Evolutionary conservation across 192 early-diverging fungal genomes (phyloP).

Genomic region (Mortierella alpina): DNA sequence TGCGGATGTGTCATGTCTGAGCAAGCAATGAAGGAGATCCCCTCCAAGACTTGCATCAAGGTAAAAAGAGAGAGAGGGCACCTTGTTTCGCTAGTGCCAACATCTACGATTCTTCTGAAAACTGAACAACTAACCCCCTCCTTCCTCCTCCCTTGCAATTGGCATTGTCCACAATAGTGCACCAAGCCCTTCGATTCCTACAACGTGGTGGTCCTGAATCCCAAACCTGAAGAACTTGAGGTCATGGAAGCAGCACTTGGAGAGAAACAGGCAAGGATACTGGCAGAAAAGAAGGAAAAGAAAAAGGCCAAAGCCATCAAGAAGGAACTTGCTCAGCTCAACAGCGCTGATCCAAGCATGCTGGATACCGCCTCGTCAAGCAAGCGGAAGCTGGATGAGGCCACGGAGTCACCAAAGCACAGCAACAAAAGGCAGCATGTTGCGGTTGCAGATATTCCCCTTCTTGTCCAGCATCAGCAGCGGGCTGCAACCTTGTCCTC

Average conservation of each 20-base stretch:
- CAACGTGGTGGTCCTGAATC: constrained; percentile 79
- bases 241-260: constrained; percentile 65
- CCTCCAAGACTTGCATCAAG: constrained; percentile 69
- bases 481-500: constrained; percentile 6
- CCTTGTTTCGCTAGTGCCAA: background rate
- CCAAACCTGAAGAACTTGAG: constrained; percentile 72
- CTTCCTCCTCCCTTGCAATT: background rate
- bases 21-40: constrained; percentile 78
- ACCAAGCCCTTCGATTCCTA: constrained; percentile 63
- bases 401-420: constrained; percentile 19
- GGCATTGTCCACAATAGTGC: constrained; percentile 60
- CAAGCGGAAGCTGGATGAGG: constrained; percentile 47
- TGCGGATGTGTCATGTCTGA: constrained; percentile 88
- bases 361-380: constrained; percentile 19
- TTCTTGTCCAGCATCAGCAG: background rate
- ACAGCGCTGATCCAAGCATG: constrained; percentile 29
- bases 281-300: constrained; percentile 62
- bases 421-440: constrained; percentile 23
- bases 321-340: constrained; percentile 53
- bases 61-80: constrained; percentile 27
- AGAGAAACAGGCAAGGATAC: constrained; percentile 58
- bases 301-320: constrained; percentile 57
- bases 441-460: background rate
- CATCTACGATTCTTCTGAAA: background rate
- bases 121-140: background rate